These are phyloP conservation scores for Phytomonas serpens DNA, from an alignment of 208 protist genomes.

Conservation along the genomic window DNA sequence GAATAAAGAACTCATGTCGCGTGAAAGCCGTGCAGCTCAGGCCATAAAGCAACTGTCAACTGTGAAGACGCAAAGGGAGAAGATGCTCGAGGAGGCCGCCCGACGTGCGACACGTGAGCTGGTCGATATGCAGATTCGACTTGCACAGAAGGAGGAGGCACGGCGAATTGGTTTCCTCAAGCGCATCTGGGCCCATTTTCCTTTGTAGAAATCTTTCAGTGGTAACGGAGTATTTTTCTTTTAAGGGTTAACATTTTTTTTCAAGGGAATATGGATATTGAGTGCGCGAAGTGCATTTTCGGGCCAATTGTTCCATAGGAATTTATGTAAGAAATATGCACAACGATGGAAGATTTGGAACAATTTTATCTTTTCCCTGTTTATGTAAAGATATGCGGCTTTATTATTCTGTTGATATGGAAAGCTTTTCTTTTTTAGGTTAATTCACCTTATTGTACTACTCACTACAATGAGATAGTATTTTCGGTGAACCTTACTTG, in stretches of 20 bases:
- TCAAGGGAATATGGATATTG: neutral
- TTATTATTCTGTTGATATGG: neutral
- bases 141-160: slow-evolving; percentile 28
- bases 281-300: neutral
- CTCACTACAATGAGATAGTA: neutral
- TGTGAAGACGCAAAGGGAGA: slow-evolving; percentile 46
- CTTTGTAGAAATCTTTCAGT: neutral
- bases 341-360: neutral
- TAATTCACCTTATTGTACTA: neutral
- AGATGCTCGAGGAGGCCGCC: slow-evolving; percentile 51
- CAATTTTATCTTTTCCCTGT: neutral
- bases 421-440: neutral
- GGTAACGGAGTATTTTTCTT: neutral
- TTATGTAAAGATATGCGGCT: neutral
- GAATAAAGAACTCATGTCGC: slow-evolving; percentile 48
- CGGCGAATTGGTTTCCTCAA: slow-evolving; percentile 25
- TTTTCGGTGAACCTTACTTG: neutral
- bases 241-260: neutral
- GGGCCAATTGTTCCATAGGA: neutral
- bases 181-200: slow-evolving; percentile 15
- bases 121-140: slow-evolving; percentile 49
- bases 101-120: slow-evolving; percentile 46
- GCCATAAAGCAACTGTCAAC: slow-evolving; percentile 34
- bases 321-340: neutral
- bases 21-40: slow-evolving; percentile 26